Percentiles rank a stretch among this genome's conserved stretches.
These are phyloP conservation scores for Penicillium argentinense DNA, from an alignment of 495 filamentous ascomycete genomes.

Conservation along the genomic window DNA sequence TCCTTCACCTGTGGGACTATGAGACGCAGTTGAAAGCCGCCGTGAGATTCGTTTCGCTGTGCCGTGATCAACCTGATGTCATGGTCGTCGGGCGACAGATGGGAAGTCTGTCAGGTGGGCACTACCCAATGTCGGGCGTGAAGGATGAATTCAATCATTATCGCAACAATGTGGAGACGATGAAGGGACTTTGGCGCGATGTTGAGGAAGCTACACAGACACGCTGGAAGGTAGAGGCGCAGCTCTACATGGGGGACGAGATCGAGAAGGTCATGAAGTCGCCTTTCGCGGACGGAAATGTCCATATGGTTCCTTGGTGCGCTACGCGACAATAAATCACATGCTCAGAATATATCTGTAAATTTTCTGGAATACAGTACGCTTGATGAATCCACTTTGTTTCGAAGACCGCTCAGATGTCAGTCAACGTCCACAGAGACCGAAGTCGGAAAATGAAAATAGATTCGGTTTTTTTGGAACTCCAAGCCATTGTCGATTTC, in stretches of 20 bases:
- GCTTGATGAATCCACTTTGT: too few species aligned
- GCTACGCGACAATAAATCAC: constrained; percentile 12
- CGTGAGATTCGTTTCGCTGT: constrained; percentile 33
- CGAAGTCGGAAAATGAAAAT: neutral
- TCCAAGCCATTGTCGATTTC: neutral
- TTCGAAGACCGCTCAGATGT: too few species aligned
- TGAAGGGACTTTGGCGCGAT: constrained; percentile 47
- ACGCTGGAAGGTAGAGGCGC: constrained; percentile 37
- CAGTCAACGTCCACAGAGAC: neutral
- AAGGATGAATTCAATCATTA: constrained; percentile 22
- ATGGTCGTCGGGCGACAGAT: constrained; percentile 47
- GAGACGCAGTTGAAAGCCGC: constrained; percentile 34
- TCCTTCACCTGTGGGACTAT: constrained; percentile 48
- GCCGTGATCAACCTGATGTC: constrained; percentile 28
- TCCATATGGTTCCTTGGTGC: constrained; percentile 22
- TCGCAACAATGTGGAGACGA: constrained; percentile 40
- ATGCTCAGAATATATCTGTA: too few species aligned
- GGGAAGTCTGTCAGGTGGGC: constrained; percentile 28
- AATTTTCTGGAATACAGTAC: too few species aligned
- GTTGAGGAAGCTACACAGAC: constrained; percentile 42
- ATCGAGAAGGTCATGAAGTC: constrained; percentile 9
- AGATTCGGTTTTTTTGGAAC: neutral
- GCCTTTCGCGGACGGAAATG: constrained; percentile 12
- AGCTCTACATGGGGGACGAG: constrained; percentile 12
- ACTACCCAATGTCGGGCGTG: constrained; percentile 21